Evolutionary conservation across 73 alveolate genomes (phyloP).

Genomic region (Paramecium biaurelia): DNA sequence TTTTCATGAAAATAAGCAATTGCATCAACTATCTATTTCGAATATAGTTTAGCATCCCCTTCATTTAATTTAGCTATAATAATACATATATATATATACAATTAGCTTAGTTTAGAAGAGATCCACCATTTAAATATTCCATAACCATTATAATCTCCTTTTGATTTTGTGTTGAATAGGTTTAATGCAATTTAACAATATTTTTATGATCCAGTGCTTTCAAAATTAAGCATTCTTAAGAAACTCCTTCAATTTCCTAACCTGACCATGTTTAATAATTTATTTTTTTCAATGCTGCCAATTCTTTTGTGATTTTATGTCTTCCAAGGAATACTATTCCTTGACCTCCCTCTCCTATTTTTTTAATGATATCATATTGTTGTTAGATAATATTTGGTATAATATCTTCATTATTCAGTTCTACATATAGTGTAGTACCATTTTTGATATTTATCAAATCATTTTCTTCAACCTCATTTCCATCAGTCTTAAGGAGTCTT

Average conservation of each 20-base stretch:
- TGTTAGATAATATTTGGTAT: not conserved
- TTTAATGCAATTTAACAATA: slow-evolving; percentile 71
- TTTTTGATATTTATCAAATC: not conserved
- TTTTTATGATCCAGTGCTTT: slow-evolving; percentile 73
- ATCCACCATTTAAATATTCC: slow-evolving; percentile 93
- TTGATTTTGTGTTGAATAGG: slow-evolving; percentile 58
- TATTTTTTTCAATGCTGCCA: slow-evolving; percentile 69
- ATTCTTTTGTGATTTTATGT: slow-evolving; percentile 75
- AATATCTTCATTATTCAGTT: not conserved
- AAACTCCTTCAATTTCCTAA: not conserved
- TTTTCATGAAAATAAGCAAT: slow-evolving; percentile 73
- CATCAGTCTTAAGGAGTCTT: not conserved
- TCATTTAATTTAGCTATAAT: slow-evolving; percentile 74
- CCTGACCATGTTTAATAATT: not conserved
- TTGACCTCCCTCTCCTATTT: slow-evolving; percentile 62
- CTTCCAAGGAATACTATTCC: slow-evolving; percentile 59
- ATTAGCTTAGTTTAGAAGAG: slow-evolving; percentile 67
- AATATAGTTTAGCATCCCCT: slow-evolving; percentile 64
- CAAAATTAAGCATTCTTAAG: slow-evolving; percentile 64
- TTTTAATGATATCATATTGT: slow-evolving; percentile 22
- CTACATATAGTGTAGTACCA: not conserved
- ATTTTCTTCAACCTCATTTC: not conserved
- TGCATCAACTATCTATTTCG: slow-evolving; percentile 75
- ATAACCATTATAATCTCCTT: slow-evolving; percentile 71
- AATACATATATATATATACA: slow-evolving; percentile 63